These are phyloP conservation scores for Oldenlandia corymbosa DNA, from an alignment of 257 asterid species.

Conservation along the genomic window DNA sequence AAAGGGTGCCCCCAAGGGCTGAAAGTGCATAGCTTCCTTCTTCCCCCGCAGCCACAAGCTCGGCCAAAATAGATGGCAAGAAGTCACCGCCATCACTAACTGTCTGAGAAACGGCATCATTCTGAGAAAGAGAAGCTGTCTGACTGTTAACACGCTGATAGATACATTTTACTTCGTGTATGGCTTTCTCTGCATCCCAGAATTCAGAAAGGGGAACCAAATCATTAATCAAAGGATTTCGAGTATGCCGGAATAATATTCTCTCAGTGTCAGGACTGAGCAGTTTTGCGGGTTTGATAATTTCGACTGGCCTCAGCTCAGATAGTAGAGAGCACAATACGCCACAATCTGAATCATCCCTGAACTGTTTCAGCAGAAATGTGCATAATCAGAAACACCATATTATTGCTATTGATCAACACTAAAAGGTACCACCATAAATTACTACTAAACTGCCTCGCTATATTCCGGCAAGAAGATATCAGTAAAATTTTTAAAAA, in stretches of 20 bases:
- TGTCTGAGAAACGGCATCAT: conserved; percentile 26
- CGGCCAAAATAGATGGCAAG: conserved; percentile 61
- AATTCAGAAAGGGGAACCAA: conserved; percentile 83
- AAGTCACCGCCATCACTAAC: conserved; percentile 31
- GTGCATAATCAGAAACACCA: background rate
- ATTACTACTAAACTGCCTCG: background rate
- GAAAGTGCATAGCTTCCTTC: conserved; percentile 84
- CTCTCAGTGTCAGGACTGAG: conserved; percentile 81
- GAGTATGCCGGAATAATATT: conserved; percentile 65
- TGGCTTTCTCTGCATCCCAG: conserved; percentile 87
- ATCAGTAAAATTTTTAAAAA: no score
- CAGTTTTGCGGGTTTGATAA: conserved; percentile 84
- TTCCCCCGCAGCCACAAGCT: conserved; percentile 62
- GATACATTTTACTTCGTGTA: conserved; percentile 50
- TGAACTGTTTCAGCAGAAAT: conserved; percentile 49
- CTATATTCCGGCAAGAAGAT: conserved; percentile 6
- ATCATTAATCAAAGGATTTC: conserved; percentile 78
- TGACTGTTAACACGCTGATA: conserved; percentile 37
- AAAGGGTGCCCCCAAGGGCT: conserved; percentile 88
- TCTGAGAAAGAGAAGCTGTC: conserved; percentile 28
- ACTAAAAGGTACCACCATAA: background rate
- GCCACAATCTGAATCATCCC: conserved; percentile 92
- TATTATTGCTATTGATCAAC: no score
- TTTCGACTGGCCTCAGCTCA: conserved; percentile 93
- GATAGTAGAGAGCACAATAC: conserved; percentile 72